A percentile compares a stretch with the other conserved stretches of the same genome.
Evolutionary conservation across 2,329 filamentous ascomycete genomes (phyloP).

Genomic region (Sporothrix inflata): DNA sequence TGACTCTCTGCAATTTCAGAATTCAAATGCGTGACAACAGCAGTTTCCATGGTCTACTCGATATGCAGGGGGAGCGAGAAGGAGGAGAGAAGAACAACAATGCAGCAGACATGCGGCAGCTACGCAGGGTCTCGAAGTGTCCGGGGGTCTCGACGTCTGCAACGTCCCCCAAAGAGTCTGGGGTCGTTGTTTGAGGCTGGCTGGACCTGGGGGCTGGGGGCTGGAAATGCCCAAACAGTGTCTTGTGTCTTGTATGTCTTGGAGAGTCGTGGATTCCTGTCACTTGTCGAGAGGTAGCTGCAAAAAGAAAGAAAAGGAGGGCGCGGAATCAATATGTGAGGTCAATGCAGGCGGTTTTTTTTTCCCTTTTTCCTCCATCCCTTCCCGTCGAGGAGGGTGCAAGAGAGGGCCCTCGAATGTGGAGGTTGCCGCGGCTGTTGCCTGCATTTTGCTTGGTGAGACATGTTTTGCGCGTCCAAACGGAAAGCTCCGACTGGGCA

Average conservation of each 20-base stretch:
- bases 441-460: background rate
- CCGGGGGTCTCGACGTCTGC: too few relatives aligned
- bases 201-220: background rate
- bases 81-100: background rate
- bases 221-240: background rate
- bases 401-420: too few relatives aligned
- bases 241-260: background rate
- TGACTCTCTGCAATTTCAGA: too few relatives aligned
- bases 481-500: background rate
- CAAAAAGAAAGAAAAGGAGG: background rate
- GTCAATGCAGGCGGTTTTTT: background rate
- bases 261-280: too few relatives aligned
- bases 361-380: background rate
- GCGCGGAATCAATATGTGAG: background rate
- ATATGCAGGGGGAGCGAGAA: too few relatives aligned
- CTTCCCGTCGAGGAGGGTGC: background rate
- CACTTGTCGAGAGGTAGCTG: background rate
- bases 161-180: background rate
- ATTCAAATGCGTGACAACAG: too few relatives aligned
- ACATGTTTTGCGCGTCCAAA: background rate
- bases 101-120: background rate
- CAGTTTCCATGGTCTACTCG: background rate
- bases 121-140: too few relatives aligned
- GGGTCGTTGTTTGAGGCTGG: background rate
- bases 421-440: background rate